Base-by-base conservation (phyloP, 805 yeast genomes). In the Sugiyamaella valdiviana region DNA sequence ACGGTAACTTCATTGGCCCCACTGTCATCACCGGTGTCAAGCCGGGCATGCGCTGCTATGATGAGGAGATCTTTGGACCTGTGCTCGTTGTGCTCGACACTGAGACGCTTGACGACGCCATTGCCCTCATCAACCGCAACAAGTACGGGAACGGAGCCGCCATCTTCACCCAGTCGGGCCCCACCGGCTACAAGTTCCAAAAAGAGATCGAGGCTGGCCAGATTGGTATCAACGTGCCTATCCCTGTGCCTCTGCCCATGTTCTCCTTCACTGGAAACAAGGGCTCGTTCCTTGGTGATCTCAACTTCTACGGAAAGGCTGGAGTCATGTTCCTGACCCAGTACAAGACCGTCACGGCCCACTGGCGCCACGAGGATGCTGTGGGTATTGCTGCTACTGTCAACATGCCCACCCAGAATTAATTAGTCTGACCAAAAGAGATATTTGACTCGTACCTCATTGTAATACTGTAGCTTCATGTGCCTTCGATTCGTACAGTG, bases 161-260 rank as follows among this genome's bases (percentile, higher is more conserved):
- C 2, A 65, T 83, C 51, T 83, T 83, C 73, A 83, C 90, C 14
- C 71, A 75, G 29, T 78, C 83, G 1, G 90, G 90, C 10, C 70
- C 83, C 19, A 70, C 77, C n/a, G 84, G 85, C 3, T 83, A 81
- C 65, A 78, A 78, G 62, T 83, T 83, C 71, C 81, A 76, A 63
- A 78, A 74, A 66, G 74, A 78, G 55, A 77, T 82, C 53, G 84
- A 81, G 51, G 79, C 82, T 48, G 90, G 90, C 26, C 89, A 83
- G 26, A 85, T 83, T 44, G 90, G 90, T 48, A 73, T 83, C 57
- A 83, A 83, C 59, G 87, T 83, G 35, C 89, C 90, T 14, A 83
- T 83, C 52, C 90, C 90, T 4, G 90, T 83, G 16, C 90, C 90
- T 44, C 70, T 83, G 63, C 89, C 90, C 51, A 80, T 83, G 85